A percentile compares a stretch with the other conserved stretches of the same genome.
Evolutionary conservation across 2,329 filamentous ascomycete species (phyloP).

Genomic region (Microdochium bolleyi): DNA sequence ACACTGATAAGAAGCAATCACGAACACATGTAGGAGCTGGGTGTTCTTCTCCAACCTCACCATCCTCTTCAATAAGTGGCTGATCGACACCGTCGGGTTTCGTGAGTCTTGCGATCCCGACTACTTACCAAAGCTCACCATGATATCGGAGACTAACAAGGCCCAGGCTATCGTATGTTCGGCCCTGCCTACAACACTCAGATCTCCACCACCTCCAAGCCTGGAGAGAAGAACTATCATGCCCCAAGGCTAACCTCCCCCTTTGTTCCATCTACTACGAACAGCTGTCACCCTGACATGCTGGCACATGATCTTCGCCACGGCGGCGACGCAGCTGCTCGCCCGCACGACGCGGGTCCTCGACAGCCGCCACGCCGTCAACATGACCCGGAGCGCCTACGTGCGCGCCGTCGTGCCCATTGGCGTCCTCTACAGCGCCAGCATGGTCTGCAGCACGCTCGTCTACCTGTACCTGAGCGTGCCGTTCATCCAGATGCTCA

Average conservation of each 20-base stretch:
- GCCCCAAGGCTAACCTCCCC: no score
- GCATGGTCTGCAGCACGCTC: constrained; percentile 60
- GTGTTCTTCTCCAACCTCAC: constrained; percentile 79
- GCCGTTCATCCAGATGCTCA: constrained; percentile 67
- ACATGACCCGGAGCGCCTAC: constrained; percentile 56
- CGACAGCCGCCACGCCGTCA: constrained; percentile 54
- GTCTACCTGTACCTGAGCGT: constrained; percentile 63
- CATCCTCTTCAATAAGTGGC: constrained; percentile 90
- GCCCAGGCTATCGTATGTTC: constrained; percentile 35
- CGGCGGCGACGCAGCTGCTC: constrained; percentile 57
- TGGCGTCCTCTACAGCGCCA: constrained; percentile 58
- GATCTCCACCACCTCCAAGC: no score
- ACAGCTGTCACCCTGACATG: constrained; percentile 53
- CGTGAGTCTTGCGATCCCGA: constrained; percentile 40
- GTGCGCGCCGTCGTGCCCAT: constrained; percentile 59
- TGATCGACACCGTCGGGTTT: constrained; percentile 68
- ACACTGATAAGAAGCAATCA: no score
- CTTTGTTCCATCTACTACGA: no score
- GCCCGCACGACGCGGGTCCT: constrained; percentile 56
- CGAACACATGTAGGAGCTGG: constrained; percentile 47
- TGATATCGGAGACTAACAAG: constrained; percentile 6
- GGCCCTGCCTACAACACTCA: no score
- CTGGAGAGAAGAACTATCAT: no score
- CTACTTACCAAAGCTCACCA: background rate
- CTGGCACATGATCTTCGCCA: constrained; percentile 63